phyloP scores from a whole-genome alignment of 495 filamentous ascomycete genomes.

The Podospora australis region DNA sequence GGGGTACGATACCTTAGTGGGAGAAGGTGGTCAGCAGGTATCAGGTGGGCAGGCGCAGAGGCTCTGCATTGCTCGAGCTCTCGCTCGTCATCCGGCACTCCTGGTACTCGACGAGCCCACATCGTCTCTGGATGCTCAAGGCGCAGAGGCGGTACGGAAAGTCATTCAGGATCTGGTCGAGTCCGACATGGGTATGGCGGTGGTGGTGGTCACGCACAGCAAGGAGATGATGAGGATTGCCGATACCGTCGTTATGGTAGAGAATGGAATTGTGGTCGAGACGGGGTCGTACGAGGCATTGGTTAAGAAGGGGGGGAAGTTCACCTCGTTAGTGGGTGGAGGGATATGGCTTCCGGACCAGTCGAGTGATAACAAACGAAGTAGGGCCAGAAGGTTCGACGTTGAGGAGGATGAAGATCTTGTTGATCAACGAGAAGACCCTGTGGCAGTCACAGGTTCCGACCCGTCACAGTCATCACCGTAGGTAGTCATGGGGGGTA shows the following conservation, averaged over 20 bases:
- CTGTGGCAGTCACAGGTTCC: slow-evolving; percentile 13
- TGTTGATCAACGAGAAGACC: slow-evolving; percentile 8
- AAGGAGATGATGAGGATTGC: slow-evolving; percentile 78
- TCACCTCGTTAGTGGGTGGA: slow-evolving; percentile 30
- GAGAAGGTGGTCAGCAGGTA: slow-evolving; percentile 67
- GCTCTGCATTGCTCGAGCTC: slow-evolving; percentile 72
- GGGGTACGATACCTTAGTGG: slow-evolving; percentile 70
- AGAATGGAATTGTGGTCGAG: slow-evolving; percentile 61
- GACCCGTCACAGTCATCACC: no score
- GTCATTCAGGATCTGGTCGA: slow-evolving; percentile 51
- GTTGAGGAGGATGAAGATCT: slow-evolving; percentile 1
- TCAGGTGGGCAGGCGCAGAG: slow-evolving; percentile 84
- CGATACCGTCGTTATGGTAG: slow-evolving; percentile 63
- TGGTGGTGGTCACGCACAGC: slow-evolving; percentile 72
- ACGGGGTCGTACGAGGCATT: slow-evolving; percentile 55
- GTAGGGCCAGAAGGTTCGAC: slow-evolving; percentile 1
- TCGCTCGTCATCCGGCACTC: slow-evolving; percentile 61
- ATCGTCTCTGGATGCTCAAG: slow-evolving; percentile 65
- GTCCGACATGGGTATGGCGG: slow-evolving; percentile 34
- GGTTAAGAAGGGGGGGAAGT: slow-evolving; percentile 26
- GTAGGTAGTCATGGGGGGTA: no score
- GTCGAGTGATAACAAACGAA: not conserved
- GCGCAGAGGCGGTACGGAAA: slow-evolving; percentile 58
- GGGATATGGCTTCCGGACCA: slow-evolving; percentile 22
- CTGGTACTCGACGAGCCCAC: slow-evolving; percentile 89